A percentile compares a stretch with the other conserved stretches of the same genome.
Conservation (phyloP, 352 stramenopile genomes). For the Globisporangium yorkense region DNA sequence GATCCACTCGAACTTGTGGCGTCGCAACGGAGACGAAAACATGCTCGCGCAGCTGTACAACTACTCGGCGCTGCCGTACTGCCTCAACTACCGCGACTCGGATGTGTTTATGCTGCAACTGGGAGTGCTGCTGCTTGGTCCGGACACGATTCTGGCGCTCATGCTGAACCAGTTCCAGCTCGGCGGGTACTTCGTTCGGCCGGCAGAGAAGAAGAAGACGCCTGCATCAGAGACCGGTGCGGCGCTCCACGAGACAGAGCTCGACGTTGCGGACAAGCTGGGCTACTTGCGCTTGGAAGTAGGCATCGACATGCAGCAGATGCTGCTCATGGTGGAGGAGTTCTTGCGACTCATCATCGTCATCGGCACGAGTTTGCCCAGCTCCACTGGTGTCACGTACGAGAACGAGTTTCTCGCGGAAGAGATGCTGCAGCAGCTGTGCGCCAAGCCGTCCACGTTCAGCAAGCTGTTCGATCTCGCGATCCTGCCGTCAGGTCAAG, state of each 20-base stretch:
- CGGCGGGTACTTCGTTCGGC: constrained; percentile 50
- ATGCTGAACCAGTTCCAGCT: constrained; percentile 82
- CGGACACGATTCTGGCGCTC: constrained; percentile 52
- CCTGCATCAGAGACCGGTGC: neutral
- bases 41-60: constrained; percentile 89
- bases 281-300: constrained; percentile 49
- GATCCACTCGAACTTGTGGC: constrained; percentile 85
- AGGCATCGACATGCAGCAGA: constrained; percentile 67
- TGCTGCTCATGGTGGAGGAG: constrained; percentile 77
- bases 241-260: constrained; percentile 9
- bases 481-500: constrained; percentile 76
- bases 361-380: constrained; percentile 69
- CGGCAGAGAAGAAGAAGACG: neutral
- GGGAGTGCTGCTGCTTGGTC: constrained; percentile 50
- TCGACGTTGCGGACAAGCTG: constrained; percentile 10
- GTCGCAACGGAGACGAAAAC: constrained; percentile 84
- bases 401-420: constrained; percentile 73
- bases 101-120: constrained; percentile 81
- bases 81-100: constrained; percentile 79
- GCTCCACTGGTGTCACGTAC: constrained; percentile 41
- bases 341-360: constrained; percentile 77
- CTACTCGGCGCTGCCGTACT: constrained; percentile 85
- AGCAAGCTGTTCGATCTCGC: constrained; percentile 79
- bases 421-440: constrained; percentile 85
- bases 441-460: constrained; percentile 71